Percentiles rank a stretch among this genome's conserved stretches.
Conservation (phyloP, 2,329 filamentous ascomycete species). For the Alternaria gaisen region DNA sequence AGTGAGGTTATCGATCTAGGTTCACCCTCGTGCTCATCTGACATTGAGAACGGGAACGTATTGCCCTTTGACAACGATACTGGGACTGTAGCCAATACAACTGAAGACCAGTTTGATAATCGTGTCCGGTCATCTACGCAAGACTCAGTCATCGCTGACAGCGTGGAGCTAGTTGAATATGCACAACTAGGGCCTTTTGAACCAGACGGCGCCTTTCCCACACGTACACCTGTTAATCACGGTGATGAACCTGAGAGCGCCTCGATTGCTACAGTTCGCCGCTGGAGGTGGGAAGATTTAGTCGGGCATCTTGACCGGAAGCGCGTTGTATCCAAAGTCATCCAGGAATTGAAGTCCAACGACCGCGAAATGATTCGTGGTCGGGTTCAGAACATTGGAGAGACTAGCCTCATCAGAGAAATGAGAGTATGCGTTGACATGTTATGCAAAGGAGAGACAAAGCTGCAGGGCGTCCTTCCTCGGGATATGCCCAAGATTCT, state of each 20-base stretch:
- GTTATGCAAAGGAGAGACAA: slow-evolving; percentile 26
- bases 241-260: slow-evolving; percentile 37
- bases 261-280: slow-evolving; percentile 34
- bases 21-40: slow-evolving; percentile 23
- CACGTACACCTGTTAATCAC: neutral
- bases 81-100: neutral
- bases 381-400: slow-evolving; percentile 30
- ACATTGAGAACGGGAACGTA: slow-evolving; percentile 4
- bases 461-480: slow-evolving; percentile 37
- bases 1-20: slow-evolving; percentile 31
- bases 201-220: neutral
- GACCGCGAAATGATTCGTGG: slow-evolving; percentile 34
- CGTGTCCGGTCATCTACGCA: neutral
- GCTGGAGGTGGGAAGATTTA: slow-evolving; percentile 51
- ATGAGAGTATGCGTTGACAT: slow-evolving; percentile 36
- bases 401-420: slow-evolving; percentile 33
- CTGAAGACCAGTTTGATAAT: no score
- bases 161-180: slow-evolving; percentile 10
- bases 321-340: slow-evolving; percentile 55
- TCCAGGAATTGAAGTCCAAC: slow-evolving; percentile 42
- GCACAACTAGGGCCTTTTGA: neutral
- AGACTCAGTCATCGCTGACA: slow-evolving; percentile 12
- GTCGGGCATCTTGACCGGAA: slow-evolving; percentile 53
- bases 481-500: slow-evolving; percentile 38
- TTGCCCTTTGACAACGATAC: neutral